Conservation (phyloP, 2,329 filamentous ascomycete genomes). For the Ophiognomonia clavigignenti-juglandacearum region DNA sequence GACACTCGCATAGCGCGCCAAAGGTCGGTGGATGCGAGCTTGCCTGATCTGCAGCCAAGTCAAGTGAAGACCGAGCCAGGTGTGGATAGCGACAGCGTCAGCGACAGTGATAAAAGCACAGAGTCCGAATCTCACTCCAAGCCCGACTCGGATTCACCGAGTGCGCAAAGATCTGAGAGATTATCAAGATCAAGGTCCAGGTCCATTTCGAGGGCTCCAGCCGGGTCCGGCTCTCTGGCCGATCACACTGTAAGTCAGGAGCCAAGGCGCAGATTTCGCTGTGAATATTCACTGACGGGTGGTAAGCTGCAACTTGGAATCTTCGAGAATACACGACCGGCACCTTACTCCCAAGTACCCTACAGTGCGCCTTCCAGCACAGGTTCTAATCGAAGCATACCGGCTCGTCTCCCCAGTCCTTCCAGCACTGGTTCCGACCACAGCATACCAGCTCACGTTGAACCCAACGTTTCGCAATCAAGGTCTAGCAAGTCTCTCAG, state of each 20-base stretch:
- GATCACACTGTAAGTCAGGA: slow-evolving; percentile 3
- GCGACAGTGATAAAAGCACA: neutral
- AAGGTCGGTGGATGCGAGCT: neutral
- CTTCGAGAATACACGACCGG: neutral
- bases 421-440: slow-evolving; percentile 10
- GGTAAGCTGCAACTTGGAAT: neutral
- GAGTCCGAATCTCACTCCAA: neutral
- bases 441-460: slow-evolving; percentile 9
- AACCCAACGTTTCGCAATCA: neutral
- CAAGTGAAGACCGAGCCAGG: neutral
- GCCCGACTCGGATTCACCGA: slow-evolving; percentile 3
- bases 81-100: neutral
- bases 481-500: neutral
- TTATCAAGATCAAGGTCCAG: slow-evolving; percentile 12
- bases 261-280: neutral
- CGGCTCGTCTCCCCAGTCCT: neutral
- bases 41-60: slow-evolving; percentile 1
- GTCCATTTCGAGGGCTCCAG: slow-evolving; percentile 5
- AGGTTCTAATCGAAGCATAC: slow-evolving; percentile 4
- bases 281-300: neutral
- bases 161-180: slow-evolving; percentile 2
- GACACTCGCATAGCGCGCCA: neutral
- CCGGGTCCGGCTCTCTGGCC: neutral
- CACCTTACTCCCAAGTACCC: neutral
- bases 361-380: neutral